Conservation (phyloP, 441 rosid species). For the Viola pubescens region DNA sequence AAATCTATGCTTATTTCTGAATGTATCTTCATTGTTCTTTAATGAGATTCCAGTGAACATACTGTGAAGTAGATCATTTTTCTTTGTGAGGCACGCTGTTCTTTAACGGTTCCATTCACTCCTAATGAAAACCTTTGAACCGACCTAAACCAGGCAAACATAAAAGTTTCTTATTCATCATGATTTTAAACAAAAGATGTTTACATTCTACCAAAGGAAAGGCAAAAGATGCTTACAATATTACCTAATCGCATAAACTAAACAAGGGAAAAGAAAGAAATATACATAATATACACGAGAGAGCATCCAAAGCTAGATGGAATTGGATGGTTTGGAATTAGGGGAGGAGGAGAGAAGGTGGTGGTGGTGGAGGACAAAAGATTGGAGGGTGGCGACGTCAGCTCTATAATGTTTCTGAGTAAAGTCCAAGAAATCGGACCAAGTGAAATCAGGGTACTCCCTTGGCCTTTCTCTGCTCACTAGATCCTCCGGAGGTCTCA, state of each 20-base stretch:
- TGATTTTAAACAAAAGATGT: no score
- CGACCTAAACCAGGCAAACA: no score
- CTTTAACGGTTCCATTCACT: no score
- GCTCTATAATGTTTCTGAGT: conserved; percentile 40
- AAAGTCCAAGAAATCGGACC: conserved; percentile 48
- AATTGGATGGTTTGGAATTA: conserved; percentile 12
- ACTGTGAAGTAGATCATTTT: no score
- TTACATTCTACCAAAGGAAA: no score
- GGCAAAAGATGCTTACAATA: no score
- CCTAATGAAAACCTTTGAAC: no score
- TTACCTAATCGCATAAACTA: no score
- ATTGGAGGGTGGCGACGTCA: conserved; percentile 35
- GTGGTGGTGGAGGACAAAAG: no score
- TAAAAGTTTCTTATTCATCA: no score
- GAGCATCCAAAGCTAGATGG: conserved; percentile 2
- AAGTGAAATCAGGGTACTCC: conserved; percentile 47
- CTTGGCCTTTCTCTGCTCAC: conserved; percentile 26
- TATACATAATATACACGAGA: not conserved
- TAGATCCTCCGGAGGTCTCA: conserved; percentile 49
- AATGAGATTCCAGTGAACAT: not conserved
- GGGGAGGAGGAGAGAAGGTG: no score
- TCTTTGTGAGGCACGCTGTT: no score
- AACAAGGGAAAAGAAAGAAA: not conserved
- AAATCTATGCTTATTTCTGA: not conserved
- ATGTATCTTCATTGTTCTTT: not conserved